These are phyloP conservation scores for Syzygium oleosum DNA, from an alignment of 345 rosid species.

Conservation along the genomic window DNA sequence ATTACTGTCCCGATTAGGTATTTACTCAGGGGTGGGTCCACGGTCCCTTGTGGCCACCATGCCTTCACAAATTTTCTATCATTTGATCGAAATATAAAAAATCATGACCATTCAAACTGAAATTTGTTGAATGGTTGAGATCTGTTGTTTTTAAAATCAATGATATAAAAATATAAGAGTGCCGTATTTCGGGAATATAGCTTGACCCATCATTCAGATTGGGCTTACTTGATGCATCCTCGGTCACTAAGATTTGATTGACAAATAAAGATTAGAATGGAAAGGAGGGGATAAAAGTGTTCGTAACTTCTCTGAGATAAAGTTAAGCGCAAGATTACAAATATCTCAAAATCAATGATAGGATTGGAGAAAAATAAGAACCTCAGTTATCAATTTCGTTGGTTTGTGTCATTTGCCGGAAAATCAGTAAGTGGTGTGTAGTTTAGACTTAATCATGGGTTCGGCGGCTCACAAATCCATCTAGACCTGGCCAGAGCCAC, in stretches of 20 bases:
- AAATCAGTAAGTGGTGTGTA: rapidly evolving
- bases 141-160: background rate
- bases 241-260: background rate
- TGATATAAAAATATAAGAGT: rapidly evolving
- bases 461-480: rapidly evolving
- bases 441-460: background rate
- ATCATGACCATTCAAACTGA: rapidly evolving
- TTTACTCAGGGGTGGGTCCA: background rate
- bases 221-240: background rate
- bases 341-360: background rate
- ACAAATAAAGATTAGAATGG: background rate
- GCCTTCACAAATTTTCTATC: background rate
- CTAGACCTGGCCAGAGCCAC: rapidly evolving
- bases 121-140: too few relatives aligned
- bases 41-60: background rate
- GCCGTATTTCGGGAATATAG: background rate
- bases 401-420: rapidly evolving
- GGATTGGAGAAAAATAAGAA: background rate
- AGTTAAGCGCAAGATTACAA: background rate
- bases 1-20: background rate
- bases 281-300: background rate
- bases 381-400: background rate
- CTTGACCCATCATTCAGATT: background rate
- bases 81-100: background rate
- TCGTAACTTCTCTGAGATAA: background rate